Evolutionary conservation across 306 rosid species (phyloP), one percentile per base, ranked within the genome.

Genomic region (Malus asiatica): DNA sequence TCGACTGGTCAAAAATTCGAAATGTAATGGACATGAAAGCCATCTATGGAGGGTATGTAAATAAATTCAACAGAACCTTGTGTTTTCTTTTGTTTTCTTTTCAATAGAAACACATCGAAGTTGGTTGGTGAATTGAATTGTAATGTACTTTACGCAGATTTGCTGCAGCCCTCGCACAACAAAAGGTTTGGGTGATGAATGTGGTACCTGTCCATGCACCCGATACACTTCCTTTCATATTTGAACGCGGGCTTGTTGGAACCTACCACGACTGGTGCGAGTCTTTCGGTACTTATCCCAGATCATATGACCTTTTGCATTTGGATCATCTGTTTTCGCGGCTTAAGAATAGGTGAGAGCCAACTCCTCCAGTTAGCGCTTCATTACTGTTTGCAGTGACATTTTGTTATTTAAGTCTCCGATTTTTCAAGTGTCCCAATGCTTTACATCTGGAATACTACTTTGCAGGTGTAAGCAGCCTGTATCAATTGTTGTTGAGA

Each of bases 11-110:
- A 18, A 90, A 38, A 61, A 84, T 92, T 71, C 84, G 96, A 72
- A 95, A 95, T 77, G 97, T 95, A 62, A 87, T 95, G 96, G 99
- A 95, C 86, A 92, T 92, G 97, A 95, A 92, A 90, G 80, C 99
- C 77, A 81, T 89, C 79, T 89, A 90, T 61, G 99, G 99, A 81
- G 99, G 99, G 99, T 95, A 90, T 62, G 93, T 70, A 63, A 76
- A 76, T 68, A 23, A 77, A 5, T 68, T 68, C 68, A 80, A 60
- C 78, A 65, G 48, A 53, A 78, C 57, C 12, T 19, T 64, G 44
- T 23, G 27, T 46, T 19, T 33, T 2, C 25, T 27, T 14, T 25
- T 25, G 25, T 25, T 25, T 22, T 11, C 42, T n/a, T 32, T n/a
- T 32, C 74, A 20, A 33, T 14, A 33, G 33, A 57, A 13, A 22